Evolutionary conservation across 352 stramenopile species (phyloP).

Genomic region (Globisporangium takayamanum): DNA sequence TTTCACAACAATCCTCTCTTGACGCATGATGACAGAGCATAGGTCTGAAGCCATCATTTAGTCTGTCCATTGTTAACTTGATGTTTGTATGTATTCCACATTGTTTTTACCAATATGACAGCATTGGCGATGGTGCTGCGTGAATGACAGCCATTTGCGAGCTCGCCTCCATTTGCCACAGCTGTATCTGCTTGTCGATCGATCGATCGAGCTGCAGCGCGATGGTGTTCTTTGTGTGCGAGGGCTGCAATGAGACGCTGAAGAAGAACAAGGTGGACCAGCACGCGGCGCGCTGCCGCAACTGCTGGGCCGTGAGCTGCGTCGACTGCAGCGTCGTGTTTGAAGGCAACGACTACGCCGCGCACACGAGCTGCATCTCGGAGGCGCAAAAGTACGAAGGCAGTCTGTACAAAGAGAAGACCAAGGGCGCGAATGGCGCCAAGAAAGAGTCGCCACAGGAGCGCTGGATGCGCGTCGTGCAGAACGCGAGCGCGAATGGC

Average conservation of each 20-base stretch:
- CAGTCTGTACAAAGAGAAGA: conserved; percentile 72
- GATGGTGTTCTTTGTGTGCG: conserved; percentile 87
- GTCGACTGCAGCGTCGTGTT: conserved; percentile 92
- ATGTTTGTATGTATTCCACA: no score
- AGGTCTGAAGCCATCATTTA: no score
- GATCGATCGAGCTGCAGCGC: background rate
- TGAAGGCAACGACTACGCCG: conserved; percentile 83
- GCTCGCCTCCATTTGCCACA: no score
- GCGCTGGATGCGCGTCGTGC: conserved; percentile 78
- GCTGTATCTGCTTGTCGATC: no score
- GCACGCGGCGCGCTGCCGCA: conserved; percentile 75
- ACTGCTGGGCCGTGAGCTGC: conserved; percentile 90
- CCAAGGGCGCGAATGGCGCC: conserved; percentile 34
- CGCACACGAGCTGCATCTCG: conserved; percentile 90
- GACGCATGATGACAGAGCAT: no score
- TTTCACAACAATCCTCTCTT: no score
- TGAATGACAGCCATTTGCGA: no score
- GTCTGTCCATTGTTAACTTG: no score
- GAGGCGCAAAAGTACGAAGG: conserved; percentile 94
- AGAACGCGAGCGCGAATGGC: conserved; percentile 30
- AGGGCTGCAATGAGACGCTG: conserved; percentile 88
- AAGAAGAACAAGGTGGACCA: conserved; percentile 94
- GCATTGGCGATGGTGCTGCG: no score
- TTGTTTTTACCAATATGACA: no score
- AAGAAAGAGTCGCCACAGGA: conserved; percentile 87